Evolutionary conservation across 169 alveolate species (phyloP).

Genomic region (Eimeria tenella): DNA sequence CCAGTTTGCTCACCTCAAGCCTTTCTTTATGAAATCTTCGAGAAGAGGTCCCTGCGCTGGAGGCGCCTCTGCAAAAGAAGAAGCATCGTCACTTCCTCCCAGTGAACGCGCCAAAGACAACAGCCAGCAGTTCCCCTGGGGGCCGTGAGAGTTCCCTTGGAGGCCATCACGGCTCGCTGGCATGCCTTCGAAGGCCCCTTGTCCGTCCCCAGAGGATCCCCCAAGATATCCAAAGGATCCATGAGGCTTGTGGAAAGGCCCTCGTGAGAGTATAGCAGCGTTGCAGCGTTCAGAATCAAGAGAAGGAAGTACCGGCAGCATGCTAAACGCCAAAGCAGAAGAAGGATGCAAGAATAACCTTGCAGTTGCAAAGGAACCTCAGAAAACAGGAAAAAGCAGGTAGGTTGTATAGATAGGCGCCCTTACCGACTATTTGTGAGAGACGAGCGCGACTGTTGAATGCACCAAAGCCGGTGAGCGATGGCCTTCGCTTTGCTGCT

Average conservation of each 20-base stretch:
- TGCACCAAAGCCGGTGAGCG: neutral
- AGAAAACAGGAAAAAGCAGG: too few species aligned
- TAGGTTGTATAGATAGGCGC: neutral
- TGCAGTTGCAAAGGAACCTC: too few species aligned
- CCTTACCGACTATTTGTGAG: constrained; percentile 5
- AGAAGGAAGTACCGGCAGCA: too few species aligned
- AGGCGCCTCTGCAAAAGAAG: neutral
- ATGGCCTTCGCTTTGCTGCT: constrained; percentile 6
- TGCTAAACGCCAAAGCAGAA: too few species aligned
- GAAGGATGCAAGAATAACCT: too few species aligned
- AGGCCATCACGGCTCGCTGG: too few species aligned
- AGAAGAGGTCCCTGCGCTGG: constrained; percentile 9
- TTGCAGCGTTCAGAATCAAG: too few species aligned
- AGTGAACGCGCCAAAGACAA: neutral
- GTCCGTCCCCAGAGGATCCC: neutral
- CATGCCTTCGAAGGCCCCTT: too few species aligned
- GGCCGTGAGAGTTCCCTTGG: too few species aligned
- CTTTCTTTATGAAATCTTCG: constrained; percentile 1
- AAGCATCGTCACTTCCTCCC: neutral
- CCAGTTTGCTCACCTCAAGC: neutral
- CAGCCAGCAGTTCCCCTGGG: neutral
- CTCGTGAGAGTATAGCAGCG: too few species aligned
- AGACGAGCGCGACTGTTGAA: neutral
- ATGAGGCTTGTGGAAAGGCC: too few species aligned
- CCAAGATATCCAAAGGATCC: too few species aligned